These are phyloP conservation scores for Cytauxzoon felis DNA, from an alignment of 169 alveolate species.

Conservation along the genomic window DNA sequence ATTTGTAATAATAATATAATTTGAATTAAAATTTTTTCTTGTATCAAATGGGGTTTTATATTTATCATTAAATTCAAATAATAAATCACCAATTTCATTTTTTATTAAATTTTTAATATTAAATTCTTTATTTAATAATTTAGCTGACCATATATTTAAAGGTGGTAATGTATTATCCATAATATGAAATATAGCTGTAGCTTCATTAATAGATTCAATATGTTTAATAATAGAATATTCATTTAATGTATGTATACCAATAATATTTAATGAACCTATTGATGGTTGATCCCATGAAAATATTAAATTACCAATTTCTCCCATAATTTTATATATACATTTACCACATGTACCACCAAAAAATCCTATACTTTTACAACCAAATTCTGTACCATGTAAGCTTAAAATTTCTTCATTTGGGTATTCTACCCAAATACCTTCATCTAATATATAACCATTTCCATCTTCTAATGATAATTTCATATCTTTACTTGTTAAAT, in stretches of 20 bases:
- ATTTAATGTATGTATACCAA: slow-evolving; percentile 67
- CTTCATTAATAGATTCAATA: slow-evolving; percentile 74
- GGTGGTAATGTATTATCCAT: slow-evolving; percentile 70
- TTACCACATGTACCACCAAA: slow-evolving; percentile 71
- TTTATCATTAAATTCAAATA: slow-evolving; percentile 3
- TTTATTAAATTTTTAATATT: slow-evolving; percentile 6
- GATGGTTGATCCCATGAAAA: slow-evolving; percentile 73
- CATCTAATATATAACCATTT: slow-evolving; percentile 42
- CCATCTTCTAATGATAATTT: slow-evolving; percentile 34
- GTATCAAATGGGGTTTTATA: not conserved
- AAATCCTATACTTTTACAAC: slow-evolving; percentile 73
- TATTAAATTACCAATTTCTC: slow-evolving; percentile 68
- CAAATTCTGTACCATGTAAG: slow-evolving; percentile 77
- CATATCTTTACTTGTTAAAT: slow-evolving; percentile 71
- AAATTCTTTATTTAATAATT: slow-evolving; percentile 21
- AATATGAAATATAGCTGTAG: slow-evolving; percentile 76
- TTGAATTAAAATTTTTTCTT: not conserved
- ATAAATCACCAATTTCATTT: slow-evolving; percentile 15
- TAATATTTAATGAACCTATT: slow-evolving; percentile 64
- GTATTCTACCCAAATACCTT: slow-evolving; percentile 77
- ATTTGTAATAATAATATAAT: slow-evolving; percentile 9
- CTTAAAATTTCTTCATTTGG: slow-evolving; percentile 80
- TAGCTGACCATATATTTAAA: slow-evolving; percentile 39
- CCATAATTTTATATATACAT: slow-evolving; percentile 67
- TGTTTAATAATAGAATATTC: slow-evolving; percentile 68